phyloP scores from a whole-genome alignment of 768 basidiomycete species.

The Ramaria rubella region DNA sequence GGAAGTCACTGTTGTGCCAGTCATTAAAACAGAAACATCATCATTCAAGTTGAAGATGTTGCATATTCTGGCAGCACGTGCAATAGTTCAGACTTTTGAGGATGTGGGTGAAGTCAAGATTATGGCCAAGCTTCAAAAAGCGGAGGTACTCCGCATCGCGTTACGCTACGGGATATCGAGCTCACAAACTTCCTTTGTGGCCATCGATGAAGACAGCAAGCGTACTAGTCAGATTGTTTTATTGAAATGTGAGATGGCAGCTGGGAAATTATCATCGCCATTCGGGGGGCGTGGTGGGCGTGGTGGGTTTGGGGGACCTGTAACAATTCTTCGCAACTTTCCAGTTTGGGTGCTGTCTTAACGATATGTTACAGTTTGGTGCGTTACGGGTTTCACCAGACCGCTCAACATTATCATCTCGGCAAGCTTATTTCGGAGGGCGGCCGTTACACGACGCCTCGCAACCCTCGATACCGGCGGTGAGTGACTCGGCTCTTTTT shows the following conservation, averaged over 20 bases:
- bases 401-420: too few relatives aligned
- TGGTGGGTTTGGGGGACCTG: neutral
- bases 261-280: neutral
- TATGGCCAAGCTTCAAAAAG: slow-evolving; percentile 30
- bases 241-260: too few relatives aligned
- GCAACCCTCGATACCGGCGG: too few relatives aligned
- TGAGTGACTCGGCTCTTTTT: too few relatives aligned
- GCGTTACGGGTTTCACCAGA: too few relatives aligned
- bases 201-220: slow-evolving; percentile 39
- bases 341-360: too few relatives aligned
- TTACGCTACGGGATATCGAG: slow-evolving; percentile 46
- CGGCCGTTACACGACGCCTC: too few relatives aligned
- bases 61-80: slow-evolving; percentile 50
- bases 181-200: slow-evolving; percentile 50
- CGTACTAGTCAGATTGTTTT: too few relatives aligned
- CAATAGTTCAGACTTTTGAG: slow-evolving; percentile 45
- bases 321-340: neutral
- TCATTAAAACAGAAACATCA: neutral
- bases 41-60: slow-evolving; percentile 26
- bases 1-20: slow-evolving; percentile 13
- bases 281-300: too few relatives aligned
- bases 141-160: slow-evolving; percentile 45
- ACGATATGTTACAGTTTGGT: too few relatives aligned
- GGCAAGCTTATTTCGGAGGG: too few relatives aligned
- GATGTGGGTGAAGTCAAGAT: slow-evolving; percentile 18